A percentile compares a stretch with the other conserved stretches of the same genome.
phyloP scores from a whole-genome alignment of 257 asterid genomes.

The Plectranthus barbatus region DNA sequence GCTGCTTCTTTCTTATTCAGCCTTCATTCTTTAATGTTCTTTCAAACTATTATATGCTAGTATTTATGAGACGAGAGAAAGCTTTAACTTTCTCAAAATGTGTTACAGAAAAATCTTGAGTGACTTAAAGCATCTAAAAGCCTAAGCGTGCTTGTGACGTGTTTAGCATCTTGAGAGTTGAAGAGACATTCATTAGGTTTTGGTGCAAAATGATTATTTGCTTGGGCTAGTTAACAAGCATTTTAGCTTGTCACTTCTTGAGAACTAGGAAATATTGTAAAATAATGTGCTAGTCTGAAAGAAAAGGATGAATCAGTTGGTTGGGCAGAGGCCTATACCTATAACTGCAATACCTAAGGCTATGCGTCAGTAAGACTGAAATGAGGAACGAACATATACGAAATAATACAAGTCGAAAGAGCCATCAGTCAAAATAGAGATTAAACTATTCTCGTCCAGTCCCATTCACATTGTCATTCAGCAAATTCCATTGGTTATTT shows the following conservation, averaged over 20 bases:
- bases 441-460: constrained; percentile 14
- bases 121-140: neutral
- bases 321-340: constrained; percentile 4
- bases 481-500: neutral
- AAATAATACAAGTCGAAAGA: neutral
- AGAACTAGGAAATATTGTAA: neutral
- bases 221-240: neutral
- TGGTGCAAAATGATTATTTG: neutral
- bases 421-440: constrained; percentile 7
- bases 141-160: neutral
- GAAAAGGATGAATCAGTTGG: neutral
- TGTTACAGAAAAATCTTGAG: neutral
- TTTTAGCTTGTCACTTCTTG: neutral
- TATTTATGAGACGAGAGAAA: neutral
- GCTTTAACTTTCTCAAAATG: neutral
- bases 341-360: neutral
- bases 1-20: neutral
- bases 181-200: neutral
- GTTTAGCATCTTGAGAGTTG: no score
- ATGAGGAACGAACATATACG: neutral
- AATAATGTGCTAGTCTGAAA: neutral
- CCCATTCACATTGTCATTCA: neutral
- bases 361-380: neutral
- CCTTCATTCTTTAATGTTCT: neutral
- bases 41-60: neutral